phyloP scores from a whole-genome alignment of 192 early-diverging fungal species.

The Gamsiella multidivaricata region DNA sequence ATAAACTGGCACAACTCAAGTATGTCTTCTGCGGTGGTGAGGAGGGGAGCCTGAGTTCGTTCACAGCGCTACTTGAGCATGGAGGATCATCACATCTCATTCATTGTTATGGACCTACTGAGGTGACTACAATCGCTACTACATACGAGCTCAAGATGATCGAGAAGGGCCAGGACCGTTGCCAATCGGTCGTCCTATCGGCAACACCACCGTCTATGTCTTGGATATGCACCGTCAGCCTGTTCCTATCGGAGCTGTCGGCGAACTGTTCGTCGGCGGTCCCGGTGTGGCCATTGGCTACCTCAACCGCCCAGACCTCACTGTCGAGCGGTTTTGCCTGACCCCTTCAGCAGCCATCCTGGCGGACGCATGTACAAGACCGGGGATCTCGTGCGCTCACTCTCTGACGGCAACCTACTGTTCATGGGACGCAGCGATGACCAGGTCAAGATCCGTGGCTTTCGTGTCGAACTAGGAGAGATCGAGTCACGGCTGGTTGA shows the following conservation, averaged over 20 bases:
- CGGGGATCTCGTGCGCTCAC: constrained; percentile 38
- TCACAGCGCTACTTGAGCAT: too few species aligned
- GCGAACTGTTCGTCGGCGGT: constrained; percentile 50
- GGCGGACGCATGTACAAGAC: constrained; percentile 42
- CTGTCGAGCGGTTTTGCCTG: constrained; percentile 42
- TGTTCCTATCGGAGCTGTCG: neutral
- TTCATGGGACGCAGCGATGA: constrained; percentile 51
- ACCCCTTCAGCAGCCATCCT: constrained; percentile 37
- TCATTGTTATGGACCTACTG: constrained; percentile 55
- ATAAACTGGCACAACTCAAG: too few species aligned
- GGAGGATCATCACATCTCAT: constrained; percentile 1
- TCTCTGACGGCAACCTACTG: constrained; percentile 39
- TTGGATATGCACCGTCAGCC: neutral
- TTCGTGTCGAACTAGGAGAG: constrained; percentile 51
- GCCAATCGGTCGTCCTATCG: neutral
- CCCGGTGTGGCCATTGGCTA: constrained; percentile 53
- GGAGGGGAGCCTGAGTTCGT: neutral
- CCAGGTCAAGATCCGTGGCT: constrained; percentile 60
- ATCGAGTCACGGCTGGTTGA: constrained; percentile 24
- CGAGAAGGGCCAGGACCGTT: neutral
- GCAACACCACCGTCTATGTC: constrained; percentile 3
- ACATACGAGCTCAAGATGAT: neutral
- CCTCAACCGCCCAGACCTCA: constrained; percentile 47
- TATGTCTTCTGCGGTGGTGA: neutral
- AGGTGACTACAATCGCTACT: constrained; percentile 14